phyloP scores from a whole-genome alignment of 1,284 basidiomycete species.

The Calocybe gambosa region DNA sequence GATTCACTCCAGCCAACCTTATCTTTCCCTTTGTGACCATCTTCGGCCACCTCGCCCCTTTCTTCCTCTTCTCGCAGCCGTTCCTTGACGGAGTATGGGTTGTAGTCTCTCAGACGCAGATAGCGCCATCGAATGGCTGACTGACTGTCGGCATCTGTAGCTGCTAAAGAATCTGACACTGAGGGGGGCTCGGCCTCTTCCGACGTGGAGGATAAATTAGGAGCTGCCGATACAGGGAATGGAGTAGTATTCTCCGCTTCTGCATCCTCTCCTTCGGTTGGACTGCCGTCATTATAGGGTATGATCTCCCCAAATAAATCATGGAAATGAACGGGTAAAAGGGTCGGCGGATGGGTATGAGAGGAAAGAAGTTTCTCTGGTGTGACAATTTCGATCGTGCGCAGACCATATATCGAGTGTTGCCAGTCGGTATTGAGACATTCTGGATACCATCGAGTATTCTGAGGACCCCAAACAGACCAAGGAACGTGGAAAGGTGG shows the following conservation, averaged over 20 bases:
- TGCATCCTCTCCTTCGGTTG: background rate
- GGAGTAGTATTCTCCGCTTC: background rate
- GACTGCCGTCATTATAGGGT: background rate
- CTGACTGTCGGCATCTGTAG: conserved; percentile 5
- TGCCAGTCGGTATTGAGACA: conserved; percentile 44
- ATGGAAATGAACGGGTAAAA: background rate
- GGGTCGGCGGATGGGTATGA: background rate
- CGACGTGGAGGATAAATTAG: background rate
- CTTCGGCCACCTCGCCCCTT: background rate
- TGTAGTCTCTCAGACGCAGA: conserved; percentile 43
- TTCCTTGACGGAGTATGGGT: conserved; percentile 33
- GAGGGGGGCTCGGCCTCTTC: background rate
- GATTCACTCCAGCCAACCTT: conserved; percentile 22
- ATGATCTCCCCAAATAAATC: background rate
- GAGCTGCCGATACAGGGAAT: background rate
- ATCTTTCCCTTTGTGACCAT: conserved; percentile 14
- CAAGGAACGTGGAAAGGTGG: conserved; percentile 23
- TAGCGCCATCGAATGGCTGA: conserved; percentile 21
- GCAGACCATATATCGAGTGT: conserved; percentile 44
- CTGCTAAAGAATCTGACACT: background rate
- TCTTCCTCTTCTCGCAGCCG: conserved; percentile 10
- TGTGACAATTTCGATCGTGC: conserved; percentile 34
- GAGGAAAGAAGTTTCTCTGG: conserved; percentile 3
- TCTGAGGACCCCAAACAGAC: conserved; percentile 43
- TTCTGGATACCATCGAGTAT: conserved; percentile 47